Evolutionary conservation across 2,329 filamentous ascomycete species (phyloP), one percentile per base, ranked within the genome.

Genomic region (Ophiosphaerella herpotricha): DNA sequence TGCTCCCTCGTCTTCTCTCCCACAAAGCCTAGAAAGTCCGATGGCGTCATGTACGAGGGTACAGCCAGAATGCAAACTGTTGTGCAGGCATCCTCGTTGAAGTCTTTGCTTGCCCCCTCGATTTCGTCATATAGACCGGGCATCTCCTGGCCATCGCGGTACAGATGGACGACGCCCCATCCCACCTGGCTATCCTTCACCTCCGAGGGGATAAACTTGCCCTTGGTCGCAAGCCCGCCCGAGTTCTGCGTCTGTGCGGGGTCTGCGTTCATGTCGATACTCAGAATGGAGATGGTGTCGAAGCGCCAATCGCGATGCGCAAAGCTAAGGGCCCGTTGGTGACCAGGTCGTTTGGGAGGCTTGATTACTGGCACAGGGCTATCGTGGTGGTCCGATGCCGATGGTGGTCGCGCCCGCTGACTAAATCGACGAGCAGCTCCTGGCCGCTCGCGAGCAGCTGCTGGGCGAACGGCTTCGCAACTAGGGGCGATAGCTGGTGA

Each of bases 111-210:
- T 36, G 70, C 68, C 36, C 64, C 58, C 38, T 70, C 63, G 41
- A 62, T 75, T 54, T 82, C 77, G 38, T 81, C 77, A 48, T 83
- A 78, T 11, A 91, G 75, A 11, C 78, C 82, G 1, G 84, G 78
- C 1, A 86, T 87, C 71, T 95, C 89, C 50, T 91, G 84, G 2
- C 83, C 84, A 72, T 97, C 93, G 8, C 92, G 85, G 71, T 97
- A 99, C 24, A 99, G 82, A 71, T 97, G 94, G 2, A 99, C 91
- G 12, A 97, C 85, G 1, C 94, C 94, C 88, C 91, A 97, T 36
- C 91, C 90, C 1, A 91, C 80, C 52, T 96, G 88, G 1, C 90
- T 91, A 46, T 88, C 85, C 52, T 82, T 80, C 13, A 85, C 83
- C 48, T 87, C 83, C 1, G 93, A 79, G 0, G 89, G 86, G 16